Percentiles rank a stretch among this genome's conserved stretches.
Evolutionary conservation across 2,329 filamentous ascomycete species (phyloP).

Genomic region (Nigrospora oryzae): DNA sequence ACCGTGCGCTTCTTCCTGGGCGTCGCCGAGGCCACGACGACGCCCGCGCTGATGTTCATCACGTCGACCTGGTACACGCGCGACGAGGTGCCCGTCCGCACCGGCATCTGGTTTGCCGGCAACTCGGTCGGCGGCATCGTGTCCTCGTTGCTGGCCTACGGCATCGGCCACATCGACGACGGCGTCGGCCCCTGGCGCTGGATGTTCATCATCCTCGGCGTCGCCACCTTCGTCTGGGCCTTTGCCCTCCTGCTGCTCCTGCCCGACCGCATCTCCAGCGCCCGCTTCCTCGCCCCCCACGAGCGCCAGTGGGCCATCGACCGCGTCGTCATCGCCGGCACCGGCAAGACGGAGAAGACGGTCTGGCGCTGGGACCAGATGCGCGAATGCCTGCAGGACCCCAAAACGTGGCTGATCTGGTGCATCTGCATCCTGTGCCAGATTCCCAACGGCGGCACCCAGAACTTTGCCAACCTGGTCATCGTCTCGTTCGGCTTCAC

Average conservation of each 20-base stretch:
- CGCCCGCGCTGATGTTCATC: constrained; percentile 46
- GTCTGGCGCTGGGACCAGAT: constrained; percentile 42
- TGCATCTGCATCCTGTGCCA: constrained; percentile 42
- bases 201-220: constrained; percentile 49
- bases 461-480: constrained; percentile 50
- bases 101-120: constrained; percentile 47
- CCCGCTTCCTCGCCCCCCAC: constrained; percentile 45
- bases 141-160: constrained; percentile 44
- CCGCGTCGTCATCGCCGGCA: constrained; percentile 39
- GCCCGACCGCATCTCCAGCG: constrained; percentile 44
- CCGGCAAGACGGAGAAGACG: constrained; percentile 39
- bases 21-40: constrained; percentile 44
- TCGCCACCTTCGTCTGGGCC: constrained; percentile 40
- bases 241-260: constrained; percentile 38
- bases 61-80: constrained; percentile 49
- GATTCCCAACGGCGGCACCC: constrained; percentile 55
- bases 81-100: constrained; percentile 44
- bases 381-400: constrained; percentile 44
- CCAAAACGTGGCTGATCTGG: constrained; percentile 53
- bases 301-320: constrained; percentile 40
- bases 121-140: constrained; percentile 39
- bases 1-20: constrained; percentile 44
- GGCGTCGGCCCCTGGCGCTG: constrained; percentile 42
- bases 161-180: constrained; percentile 42
- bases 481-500: constrained; percentile 48